These are phyloP conservation scores for Leccinum subtestaceum DNA, from an alignment of 768 basidiomycete species.

Conservation along the genomic window DNA sequence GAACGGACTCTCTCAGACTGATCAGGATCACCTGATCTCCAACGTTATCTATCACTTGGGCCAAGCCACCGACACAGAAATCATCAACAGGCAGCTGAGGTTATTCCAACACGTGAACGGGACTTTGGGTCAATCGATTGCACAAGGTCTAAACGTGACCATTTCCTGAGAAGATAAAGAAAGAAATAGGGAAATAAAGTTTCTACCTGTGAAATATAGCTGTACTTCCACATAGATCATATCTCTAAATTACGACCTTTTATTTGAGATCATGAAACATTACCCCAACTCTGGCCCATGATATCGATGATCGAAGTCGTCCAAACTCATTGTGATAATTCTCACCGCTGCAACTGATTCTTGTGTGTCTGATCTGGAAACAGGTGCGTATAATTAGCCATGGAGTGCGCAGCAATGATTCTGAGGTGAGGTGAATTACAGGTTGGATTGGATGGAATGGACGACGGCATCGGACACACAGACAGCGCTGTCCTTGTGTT, in stretches of 20 bases:
- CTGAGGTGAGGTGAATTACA: no score
- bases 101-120: constrained; percentile 39
- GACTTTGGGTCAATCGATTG: constrained; percentile 37
- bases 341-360: neutral
- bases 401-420: no score
- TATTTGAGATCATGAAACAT: neutral
- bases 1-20: constrained; percentile 33
- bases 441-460: no score
- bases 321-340: neutral
- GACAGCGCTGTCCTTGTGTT: neutral
- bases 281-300: neutral
- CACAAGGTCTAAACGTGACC: constrained; percentile 30
- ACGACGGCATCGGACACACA: no score
- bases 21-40: constrained; percentile 37
- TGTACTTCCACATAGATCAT: neutral
- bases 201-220: neutral
- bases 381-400: no score
- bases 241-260: no score
- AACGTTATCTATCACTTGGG: constrained; percentile 41
- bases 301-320: neutral
- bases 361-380: no score
- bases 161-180: neutral
- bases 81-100: constrained; percentile 32
- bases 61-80: constrained; percentile 25
- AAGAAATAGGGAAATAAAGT: neutral